Base-by-base conservation (phyloP, 2,329 filamentous ascomycete species). In the Blastomyces emzantsi region DNA sequence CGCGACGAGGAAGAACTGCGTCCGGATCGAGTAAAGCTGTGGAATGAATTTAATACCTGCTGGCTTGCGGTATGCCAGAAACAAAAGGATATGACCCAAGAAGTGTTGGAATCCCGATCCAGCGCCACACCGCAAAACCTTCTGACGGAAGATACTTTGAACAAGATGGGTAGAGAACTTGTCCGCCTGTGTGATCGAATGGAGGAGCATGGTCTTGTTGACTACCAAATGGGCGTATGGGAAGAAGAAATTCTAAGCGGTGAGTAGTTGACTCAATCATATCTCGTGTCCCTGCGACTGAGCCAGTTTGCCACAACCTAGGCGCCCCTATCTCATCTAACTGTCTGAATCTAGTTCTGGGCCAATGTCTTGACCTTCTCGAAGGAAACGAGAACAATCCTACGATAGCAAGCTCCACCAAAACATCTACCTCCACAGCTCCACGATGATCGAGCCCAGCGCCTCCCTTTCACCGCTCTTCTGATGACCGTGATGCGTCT, bases 181-280 rank as follows among this genome's bases (percentile, higher is more conserved):
- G 83, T 96, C 63, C 84, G 87, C 60, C 81, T 96, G 60, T 96
- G 92, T 73, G 92, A 97, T 73, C 85, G 85, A 60, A 84, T 97
- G 66, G 93, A 97, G 75, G 87, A 89, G 68, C 88, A 95, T 73
- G 94, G 94, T n/a, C 79, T 99, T 58, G 91, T 99, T 13, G 94
- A 99, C 77, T 99, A 97, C 74, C 89, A 97, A 72, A 95, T 96
- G 79, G 94, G 94, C 9, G 90, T 97, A 33, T 95, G 91, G 85
- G 94, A 97, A 76, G 92, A 97, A 73, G 87, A 90, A 72, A 97
- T 97, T 69, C 85, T 94, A 69, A 84, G 85, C 64, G 83, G 92
- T 96, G 80, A 77, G 90, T 82, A 43, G 11, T 28, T 11, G 36
- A 51, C 39, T 25, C 9, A 1, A 41, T 19, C 19, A 22, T 17